A percentile compares a stretch with the other conserved stretches of the same genome.
These are phyloP conservation scores for Hyaloscypha bicolor DNA, from an alignment of 495 filamentous ascomycete genomes.

Conservation along the genomic window DNA sequence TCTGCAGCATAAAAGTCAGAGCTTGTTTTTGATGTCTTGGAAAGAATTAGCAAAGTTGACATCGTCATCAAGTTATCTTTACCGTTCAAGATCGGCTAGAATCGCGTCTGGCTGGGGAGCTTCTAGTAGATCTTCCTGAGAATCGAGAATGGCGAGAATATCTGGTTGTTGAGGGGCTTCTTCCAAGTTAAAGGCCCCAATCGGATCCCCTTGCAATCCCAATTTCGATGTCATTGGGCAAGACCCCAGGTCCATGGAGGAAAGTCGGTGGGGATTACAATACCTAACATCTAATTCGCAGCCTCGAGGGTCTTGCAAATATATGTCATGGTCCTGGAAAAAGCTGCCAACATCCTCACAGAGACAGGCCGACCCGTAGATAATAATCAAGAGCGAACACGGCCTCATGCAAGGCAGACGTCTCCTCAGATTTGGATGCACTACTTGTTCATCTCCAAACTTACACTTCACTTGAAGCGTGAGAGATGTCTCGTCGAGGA, in stretches of 20 bases:
- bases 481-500: too few relatives aligned
- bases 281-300: slow-evolving; percentile 41
- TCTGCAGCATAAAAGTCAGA: slow-evolving; percentile 77
- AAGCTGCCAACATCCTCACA: slow-evolving; percentile 39
- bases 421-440: too few relatives aligned
- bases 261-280: slow-evolving; percentile 48
- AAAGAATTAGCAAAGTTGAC: slow-evolving; percentile 5
- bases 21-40: slow-evolving; percentile 82
- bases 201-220: too few relatives aligned
- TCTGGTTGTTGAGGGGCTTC: slow-evolving; percentile 10
- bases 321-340: slow-evolving; percentile 36
- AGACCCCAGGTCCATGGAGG: slow-evolving; percentile 13
- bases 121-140: slow-evolving; percentile 1
- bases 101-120: slow-evolving; percentile 9
- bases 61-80: neutral
- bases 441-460: too few relatives aligned
- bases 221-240: neutral
- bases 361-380: slow-evolving; percentile 5
- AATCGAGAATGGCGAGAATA: slow-evolving; percentile 9
- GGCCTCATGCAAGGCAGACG: neutral
- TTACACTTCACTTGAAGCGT: too few relatives aligned
- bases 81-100: slow-evolving; percentile 1
- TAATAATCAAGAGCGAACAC: neutral
- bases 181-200: neutral
- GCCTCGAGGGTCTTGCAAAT: slow-evolving; percentile 43